Percentiles rank a stretch among this genome's conserved stretches.
These are phyloP conservation scores for Lactarius akahatsu DNA, from an alignment of 768 basidiomycete species.

Conservation along the genomic window DNA sequence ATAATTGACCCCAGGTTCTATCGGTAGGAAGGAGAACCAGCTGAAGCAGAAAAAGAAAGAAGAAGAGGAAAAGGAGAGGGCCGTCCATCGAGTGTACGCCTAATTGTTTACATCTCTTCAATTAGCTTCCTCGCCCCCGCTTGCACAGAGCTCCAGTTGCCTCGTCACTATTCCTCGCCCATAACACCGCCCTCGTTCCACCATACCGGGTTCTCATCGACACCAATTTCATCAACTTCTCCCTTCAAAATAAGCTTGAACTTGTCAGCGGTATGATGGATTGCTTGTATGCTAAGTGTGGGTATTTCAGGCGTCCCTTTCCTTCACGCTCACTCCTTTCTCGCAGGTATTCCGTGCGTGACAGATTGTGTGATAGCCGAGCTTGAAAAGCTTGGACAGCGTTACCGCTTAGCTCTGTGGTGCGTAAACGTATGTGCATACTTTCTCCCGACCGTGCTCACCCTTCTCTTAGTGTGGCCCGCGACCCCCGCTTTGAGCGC, in stretches of 20 bases:
- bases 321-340: slow-evolving; percentile 17
- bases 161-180: slow-evolving; percentile 91
- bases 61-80: slow-evolving; percentile 75
- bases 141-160: slow-evolving; percentile 70
- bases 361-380: slow-evolving; percentile 99
- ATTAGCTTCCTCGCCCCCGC: slow-evolving; percentile 6
- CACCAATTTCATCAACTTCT: slow-evolving; percentile 99
- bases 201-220: slow-evolving; percentile 97
- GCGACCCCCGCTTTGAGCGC: slow-evolving; percentile 95
- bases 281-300: slow-evolving; percentile 96
- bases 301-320: slow-evolving; percentile 32
- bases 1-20: background rate
- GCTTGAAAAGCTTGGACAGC: slow-evolving; percentile 94
- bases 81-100: slow-evolving; percentile 75
- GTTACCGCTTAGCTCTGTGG: slow-evolving; percentile 93
- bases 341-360: slow-evolving; percentile 92
- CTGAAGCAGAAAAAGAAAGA: slow-evolving; percentile 85
- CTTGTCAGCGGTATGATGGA: slow-evolving; percentile 99
- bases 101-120: background rate
- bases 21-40: slow-evolving; percentile 85
- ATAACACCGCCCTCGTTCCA: slow-evolving; percentile 93
- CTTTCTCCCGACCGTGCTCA: slow-evolving; percentile 9
- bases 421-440: slow-evolving; percentile 40
- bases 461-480: slow-evolving; percentile 70
- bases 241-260: slow-evolving; percentile 96